Evolutionary conservation across 2,329 filamentous ascomycete species (phyloP).

Genomic region (Neonectria punicea): DNA sequence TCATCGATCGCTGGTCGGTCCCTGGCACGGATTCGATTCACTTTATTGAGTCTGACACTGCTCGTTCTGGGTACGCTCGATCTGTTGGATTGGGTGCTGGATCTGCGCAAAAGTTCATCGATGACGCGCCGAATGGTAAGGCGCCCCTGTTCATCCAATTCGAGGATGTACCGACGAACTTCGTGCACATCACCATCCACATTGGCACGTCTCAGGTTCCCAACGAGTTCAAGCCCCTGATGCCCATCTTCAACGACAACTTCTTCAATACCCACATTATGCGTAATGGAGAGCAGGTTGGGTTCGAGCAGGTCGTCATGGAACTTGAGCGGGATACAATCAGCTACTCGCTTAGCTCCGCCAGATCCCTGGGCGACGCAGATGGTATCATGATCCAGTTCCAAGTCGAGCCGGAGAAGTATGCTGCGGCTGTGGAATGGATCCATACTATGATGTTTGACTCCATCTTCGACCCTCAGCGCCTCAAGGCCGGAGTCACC

Average conservation of each 20-base stretch:
- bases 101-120: slow-evolving; percentile 78
- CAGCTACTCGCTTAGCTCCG: slow-evolving; percentile 78
- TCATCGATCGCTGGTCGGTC: slow-evolving; percentile 85
- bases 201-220: slow-evolving; percentile 83
- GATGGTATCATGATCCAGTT: slow-evolving; percentile 87
- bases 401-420: slow-evolving; percentile 89
- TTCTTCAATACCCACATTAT: slow-evolving; percentile 94
- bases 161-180: slow-evolving; percentile 92
- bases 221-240: slow-evolving; percentile 83
- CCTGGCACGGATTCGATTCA: slow-evolving; percentile 91
- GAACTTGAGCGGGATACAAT: slow-evolving; percentile 93
- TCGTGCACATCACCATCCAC: slow-evolving; percentile 85
- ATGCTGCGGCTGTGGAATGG: slow-evolving; percentile 84
- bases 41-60: slow-evolving; percentile 89
- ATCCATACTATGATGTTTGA: slow-evolving; percentile 88
- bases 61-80: slow-evolving; percentile 81
- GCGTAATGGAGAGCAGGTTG: slow-evolving; percentile 78
- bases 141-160: slow-evolving; percentile 95
- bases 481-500: slow-evolving; percentile 72
- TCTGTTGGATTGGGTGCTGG: slow-evolving; percentile 75
- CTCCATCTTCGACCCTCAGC: slow-evolving; percentile 81
- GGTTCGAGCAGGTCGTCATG: slow-evolving; percentile 93
- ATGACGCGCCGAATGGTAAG: slow-evolving; percentile 69
- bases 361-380: slow-evolving; percentile 75
- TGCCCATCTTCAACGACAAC: slow-evolving; percentile 87